phyloP scores from a whole-genome alignment of 2,329 filamentous ascomycete species.

The Leptosphaerulina australis region DNA sequence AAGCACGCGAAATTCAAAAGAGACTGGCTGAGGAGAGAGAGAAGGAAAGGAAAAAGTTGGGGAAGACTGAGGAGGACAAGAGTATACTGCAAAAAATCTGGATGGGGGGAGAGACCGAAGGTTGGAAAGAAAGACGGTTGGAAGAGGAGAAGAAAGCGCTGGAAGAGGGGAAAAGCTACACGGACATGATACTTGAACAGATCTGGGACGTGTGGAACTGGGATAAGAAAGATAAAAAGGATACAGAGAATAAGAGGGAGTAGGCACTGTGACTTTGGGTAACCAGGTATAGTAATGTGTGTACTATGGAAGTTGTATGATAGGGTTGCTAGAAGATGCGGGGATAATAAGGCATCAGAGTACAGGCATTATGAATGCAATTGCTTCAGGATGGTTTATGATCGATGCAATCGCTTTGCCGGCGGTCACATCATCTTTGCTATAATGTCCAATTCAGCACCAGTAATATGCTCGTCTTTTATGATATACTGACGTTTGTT shows the following conservation, averaged over 20 bases:
- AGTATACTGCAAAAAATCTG: conserved; percentile 43
- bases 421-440: not conserved
- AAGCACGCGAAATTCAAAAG: conserved; percentile 41
- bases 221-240: conserved; percentile 47
- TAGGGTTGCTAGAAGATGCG: not conserved
- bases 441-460: not conserved
- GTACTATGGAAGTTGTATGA: conserved; percentile 15
- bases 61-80: conserved; percentile 38
- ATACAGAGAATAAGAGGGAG: conserved; percentile 34
- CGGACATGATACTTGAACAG: conserved; percentile 53
- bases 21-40: conserved; percentile 49
- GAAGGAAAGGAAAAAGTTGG: conserved; percentile 42
- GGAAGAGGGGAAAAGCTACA: conserved; percentile 50
- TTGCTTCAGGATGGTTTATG: not conserved
- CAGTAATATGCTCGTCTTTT: not conserved
- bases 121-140: conserved; percentile 54
- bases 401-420: not conserved
- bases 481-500: not conserved
- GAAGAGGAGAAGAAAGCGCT: conserved; percentile 53
- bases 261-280: conserved; percentile 3
- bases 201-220: conserved; percentile 57
- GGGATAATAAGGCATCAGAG: not conserved
- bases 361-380: not conserved
- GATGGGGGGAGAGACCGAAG: conserved; percentile 51
- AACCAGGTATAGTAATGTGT: conserved; percentile 2